phyloP scores from a whole-genome alignment of 352 stramenopile species.

The Saprolegnia parasitica region DNA sequence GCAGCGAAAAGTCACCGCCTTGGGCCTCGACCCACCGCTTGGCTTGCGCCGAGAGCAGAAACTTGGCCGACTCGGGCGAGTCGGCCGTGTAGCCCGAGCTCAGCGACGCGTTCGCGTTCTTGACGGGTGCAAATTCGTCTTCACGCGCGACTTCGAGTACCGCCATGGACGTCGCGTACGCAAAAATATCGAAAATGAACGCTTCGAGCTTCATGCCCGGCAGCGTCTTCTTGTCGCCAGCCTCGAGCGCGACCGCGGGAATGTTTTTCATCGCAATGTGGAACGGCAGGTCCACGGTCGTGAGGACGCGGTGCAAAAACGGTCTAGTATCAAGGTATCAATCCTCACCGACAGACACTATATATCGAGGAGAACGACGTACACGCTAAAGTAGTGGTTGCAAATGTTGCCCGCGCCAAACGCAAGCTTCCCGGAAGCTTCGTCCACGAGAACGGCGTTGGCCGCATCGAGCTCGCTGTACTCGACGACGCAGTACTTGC shows the following conservation, averaged over 20 bases:
- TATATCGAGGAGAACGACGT: constrained; percentile 40
- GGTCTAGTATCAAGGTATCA: constrained; percentile 35
- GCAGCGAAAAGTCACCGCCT: constrained; percentile 26
- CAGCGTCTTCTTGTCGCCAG: constrained; percentile 48
- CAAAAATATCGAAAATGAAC: constrained; percentile 99
- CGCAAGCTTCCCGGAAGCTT: constrained; percentile 72
- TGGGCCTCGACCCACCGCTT: constrained; percentile 53
- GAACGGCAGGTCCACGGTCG: constrained; percentile 79
- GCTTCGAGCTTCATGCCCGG: constrained; percentile 97
- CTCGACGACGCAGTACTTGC: constrained; percentile 92
- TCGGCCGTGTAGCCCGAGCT: constrained; percentile 53
- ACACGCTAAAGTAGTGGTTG: constrained; percentile 96
- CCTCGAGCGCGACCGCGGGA: constrained; percentile 74
- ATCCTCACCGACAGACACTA: constrained; percentile 41
- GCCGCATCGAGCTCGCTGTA: constrained; percentile 94
- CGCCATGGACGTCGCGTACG: constrained; percentile 88
- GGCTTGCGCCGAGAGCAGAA: constrained; percentile 59
- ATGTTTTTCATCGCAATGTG: constrained; percentile 99
- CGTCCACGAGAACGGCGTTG: constrained; percentile 54
- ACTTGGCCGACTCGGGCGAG: constrained; percentile 79
- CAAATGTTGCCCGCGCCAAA: constrained; percentile 98
- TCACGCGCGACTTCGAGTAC: constrained; percentile 90
- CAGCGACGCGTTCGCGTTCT: constrained; percentile 57
- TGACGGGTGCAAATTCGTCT: constrained; percentile 92
- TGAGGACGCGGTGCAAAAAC: constrained; percentile 69